Evolutionary conservation across 225 moss, liverwort and hornwort species (phyloP), one percentile per base, ranked within the genome.

Genomic region (Sphagnum tenellum): DNA sequence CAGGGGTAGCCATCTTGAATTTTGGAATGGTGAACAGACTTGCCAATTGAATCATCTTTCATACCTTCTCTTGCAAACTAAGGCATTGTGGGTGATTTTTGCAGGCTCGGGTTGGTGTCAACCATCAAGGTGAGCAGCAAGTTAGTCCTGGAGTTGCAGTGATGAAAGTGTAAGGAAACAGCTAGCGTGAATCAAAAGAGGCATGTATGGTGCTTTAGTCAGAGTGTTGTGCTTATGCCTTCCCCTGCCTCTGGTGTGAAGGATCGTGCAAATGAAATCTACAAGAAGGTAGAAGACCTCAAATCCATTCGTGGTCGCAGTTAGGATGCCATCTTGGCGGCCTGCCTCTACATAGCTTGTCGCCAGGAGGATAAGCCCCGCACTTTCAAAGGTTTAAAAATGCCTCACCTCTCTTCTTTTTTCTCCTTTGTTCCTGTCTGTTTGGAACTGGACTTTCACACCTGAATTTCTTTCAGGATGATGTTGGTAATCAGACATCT

Each of bases 221-320:
- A 78, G 71, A 77, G 79, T 29, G 29, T 78, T 68, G 78, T 83
- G 86, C 84, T 89, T 73, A 91, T 74, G 71, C 86, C 67, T 86
- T 81, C 79, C 77, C 78, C 80, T 80, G 82, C 75, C 29, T 88
- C 88, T 83, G 79, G 79, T 89, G 86, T 93, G 92, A 93, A 93
- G 92, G 92, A 93, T 86, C 89, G 92, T 65, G 92, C 89, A 53
- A 93, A 93, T 77, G 92, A 93, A 77, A 89, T 93, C 44, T 93
- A 89, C 67, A 93, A 93, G 72, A 93, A 88, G 82, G 89, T 93
- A 69, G 88, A 93, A 79, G 89, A 92, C 76, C 67, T 92, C 72
- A 92, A 92, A 78, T 89, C 92, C 46, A 93, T 89, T 63, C 79
- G 92, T 67, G 92, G 92, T n/a, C 81, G 88, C 64, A 93, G 89